Evolutionary conservation across 2,329 filamentous ascomycete genomes (phyloP).

Genomic region (Aschersonia sp.): DNA sequence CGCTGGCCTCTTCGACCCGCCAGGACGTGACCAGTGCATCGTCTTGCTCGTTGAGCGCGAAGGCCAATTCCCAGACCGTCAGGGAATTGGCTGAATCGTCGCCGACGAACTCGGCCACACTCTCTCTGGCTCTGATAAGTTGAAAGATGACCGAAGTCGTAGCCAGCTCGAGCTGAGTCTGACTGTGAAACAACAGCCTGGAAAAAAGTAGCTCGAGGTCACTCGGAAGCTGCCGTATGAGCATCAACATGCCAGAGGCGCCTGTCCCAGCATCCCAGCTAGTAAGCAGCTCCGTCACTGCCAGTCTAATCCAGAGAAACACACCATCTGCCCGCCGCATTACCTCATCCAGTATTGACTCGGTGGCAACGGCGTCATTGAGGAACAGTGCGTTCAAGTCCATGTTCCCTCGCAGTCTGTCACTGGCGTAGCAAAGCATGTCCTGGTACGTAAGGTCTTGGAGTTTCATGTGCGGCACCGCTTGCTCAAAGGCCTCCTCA

Average conservation of each 20-base stretch:
- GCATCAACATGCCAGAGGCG: background rate
- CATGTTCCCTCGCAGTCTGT: slow-evolving; percentile 7
- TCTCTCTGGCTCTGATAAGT: slow-evolving; percentile 16
- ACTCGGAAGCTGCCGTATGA: slow-evolving; percentile 9
- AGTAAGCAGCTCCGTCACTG: slow-evolving; percentile 13
- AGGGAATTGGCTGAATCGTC: slow-evolving; percentile 16
- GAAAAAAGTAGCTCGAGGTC: slow-evolving; percentile 15
- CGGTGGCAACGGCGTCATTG: background rate
- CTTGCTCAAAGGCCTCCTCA: slow-evolving; percentile 10
- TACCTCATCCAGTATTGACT: background rate
- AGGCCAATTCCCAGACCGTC: slow-evolving; percentile 19
- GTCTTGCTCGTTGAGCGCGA: slow-evolving; percentile 10
- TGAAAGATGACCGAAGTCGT: slow-evolving; percentile 14
- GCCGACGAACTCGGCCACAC: slow-evolving; percentile 16
- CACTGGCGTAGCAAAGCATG: slow-evolving; percentile 12
- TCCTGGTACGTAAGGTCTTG: slow-evolving; percentile 13
- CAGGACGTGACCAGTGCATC: slow-evolving; percentile 7
- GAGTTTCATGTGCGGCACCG: slow-evolving; percentile 11
- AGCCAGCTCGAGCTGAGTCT: slow-evolving; percentile 5
- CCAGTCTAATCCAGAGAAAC: slow-evolving; percentile 19
- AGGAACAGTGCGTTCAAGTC: too few relatives aligned
- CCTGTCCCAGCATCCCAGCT: slow-evolving; percentile 3
- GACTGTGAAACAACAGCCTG: slow-evolving; percentile 15
- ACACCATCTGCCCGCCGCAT: slow-evolving; percentile 15
- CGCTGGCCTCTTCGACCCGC: slow-evolving; percentile 9